These are phyloP conservation scores for Paxillus involutus DNA, from an alignment of 768 basidiomycete species.

Conservation along the genomic window DNA sequence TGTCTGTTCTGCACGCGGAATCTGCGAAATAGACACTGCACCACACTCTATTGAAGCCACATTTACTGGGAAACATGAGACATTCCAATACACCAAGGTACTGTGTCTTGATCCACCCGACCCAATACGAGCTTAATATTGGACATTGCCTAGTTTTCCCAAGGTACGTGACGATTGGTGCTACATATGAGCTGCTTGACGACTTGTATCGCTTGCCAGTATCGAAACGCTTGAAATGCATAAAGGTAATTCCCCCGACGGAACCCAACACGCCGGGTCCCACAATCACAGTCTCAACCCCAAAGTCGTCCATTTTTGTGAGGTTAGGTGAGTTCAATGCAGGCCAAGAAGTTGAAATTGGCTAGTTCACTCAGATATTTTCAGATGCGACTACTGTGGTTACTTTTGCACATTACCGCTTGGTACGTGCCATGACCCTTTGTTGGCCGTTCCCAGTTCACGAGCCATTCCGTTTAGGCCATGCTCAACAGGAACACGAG, in stretches of 20 bases:
- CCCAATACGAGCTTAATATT: neutral
- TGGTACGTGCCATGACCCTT: slow-evolving; percentile 29
- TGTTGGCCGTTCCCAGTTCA: no score
- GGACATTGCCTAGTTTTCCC: neutral
- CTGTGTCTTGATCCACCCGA: neutral
- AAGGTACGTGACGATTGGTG: slow-evolving; percentile 2
- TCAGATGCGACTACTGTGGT: slow-evolving; percentile 44
- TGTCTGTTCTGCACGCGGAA: slow-evolving; percentile 42
- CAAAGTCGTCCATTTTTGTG: slow-evolving; percentile 50
- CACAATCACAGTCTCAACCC: slow-evolving; percentile 45
- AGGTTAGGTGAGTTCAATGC: slow-evolving; percentile 30
- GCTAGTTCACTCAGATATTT: no score
- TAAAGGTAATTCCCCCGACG: slow-evolving; percentile 41
- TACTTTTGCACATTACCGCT: slow-evolving; percentile 54
- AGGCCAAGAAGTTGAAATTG: no score
- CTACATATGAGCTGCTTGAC: neutral
- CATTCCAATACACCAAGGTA: slow-evolving; percentile 60
- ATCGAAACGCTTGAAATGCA: slow-evolving; percentile 47
- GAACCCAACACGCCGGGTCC: slow-evolving; percentile 37
- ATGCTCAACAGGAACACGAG: slow-evolving; percentile 60
- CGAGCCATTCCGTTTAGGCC: slow-evolving; percentile 35
- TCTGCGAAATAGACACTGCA: slow-evolving; percentile 52
- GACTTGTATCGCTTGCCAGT: slow-evolving; percentile 25
- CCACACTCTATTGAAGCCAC: slow-evolving; percentile 57
- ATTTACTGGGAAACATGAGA: slow-evolving; percentile 53